These are phyloP conservation scores for Solanum pinnatisectum DNA, from an alignment of 257 asterid species.

Conservation along the genomic window DNA sequence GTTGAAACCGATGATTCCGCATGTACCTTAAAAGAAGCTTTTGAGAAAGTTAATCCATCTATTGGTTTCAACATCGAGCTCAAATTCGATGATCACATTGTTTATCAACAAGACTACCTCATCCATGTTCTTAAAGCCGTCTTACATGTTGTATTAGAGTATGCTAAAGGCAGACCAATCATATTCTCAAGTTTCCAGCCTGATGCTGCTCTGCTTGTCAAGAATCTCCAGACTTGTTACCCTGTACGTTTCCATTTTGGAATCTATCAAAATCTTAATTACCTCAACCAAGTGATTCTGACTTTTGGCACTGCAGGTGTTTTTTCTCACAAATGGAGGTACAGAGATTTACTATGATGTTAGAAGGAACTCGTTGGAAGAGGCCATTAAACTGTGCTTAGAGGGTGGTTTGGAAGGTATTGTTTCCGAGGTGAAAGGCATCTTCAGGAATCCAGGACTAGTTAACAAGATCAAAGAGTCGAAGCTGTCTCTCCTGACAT, in stretches of 20 bases:
- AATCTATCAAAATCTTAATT: neutral
- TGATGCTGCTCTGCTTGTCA: slow-evolving; percentile 59
- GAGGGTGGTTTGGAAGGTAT: slow-evolving; percentile 89
- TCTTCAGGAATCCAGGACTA: slow-evolving; percentile 67
- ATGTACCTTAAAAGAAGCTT: slow-evolving; percentile 80
- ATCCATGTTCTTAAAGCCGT: slow-evolving; percentile 30
- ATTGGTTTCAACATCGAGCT: slow-evolving; percentile 87
- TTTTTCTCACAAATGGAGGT: slow-evolving; percentile 85
- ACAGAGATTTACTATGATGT: slow-evolving; percentile 53
- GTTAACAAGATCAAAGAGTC: slow-evolving; percentile 68
- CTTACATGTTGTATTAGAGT: slow-evolving; percentile 43
- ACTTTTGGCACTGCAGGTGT: slow-evolving; percentile 35
- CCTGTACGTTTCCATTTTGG: slow-evolving; percentile 40
- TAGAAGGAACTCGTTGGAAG: slow-evolving; percentile 80
- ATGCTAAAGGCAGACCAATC: slow-evolving; percentile 60
- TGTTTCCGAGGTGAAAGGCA: slow-evolving; percentile 73
- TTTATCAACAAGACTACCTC: slow-evolving; percentile 48
- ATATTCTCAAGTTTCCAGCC: slow-evolving; percentile 84
- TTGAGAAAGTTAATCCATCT: slow-evolving; percentile 54
- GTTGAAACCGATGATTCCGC: slow-evolving; percentile 69
- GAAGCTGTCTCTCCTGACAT: slow-evolving; percentile 62
- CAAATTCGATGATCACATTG: slow-evolving; percentile 66
- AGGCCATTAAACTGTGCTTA: slow-evolving; percentile 59
- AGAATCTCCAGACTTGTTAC: slow-evolving; percentile 53
- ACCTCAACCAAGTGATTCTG: neutral